Conservation (phyloP, 768 basidiomycete species). For the Termitomyces sp. region DNA sequence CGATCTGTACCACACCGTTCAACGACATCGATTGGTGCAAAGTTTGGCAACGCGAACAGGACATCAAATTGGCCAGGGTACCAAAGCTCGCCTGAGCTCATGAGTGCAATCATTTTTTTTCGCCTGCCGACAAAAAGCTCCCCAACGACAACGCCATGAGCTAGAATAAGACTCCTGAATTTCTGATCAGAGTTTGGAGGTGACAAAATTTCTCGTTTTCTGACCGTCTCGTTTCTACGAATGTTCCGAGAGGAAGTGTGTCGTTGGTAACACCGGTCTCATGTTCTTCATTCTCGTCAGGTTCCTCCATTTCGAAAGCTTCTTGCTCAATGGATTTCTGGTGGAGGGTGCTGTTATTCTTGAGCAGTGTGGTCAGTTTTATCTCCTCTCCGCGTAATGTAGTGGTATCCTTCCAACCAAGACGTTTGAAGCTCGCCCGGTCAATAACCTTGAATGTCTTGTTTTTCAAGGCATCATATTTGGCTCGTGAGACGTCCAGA, state of each 20-base stretch:
- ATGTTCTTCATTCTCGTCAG: not conserved
- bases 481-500: not conserved
- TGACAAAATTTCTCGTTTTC: conserved; percentile 8
- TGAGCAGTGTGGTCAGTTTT: conserved; percentile 19
- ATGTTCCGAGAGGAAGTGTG: conserved; percentile 36
- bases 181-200: conserved; percentile 8
- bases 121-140: conserved; percentile 16
- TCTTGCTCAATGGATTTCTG: conserved; percentile 14
- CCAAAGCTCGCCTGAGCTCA: conserved; percentile 52
- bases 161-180: conserved; percentile 24
- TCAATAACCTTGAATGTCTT: conserved; percentile 28
- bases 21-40: conserved; percentile 40
- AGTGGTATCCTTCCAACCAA: conserved; percentile 30
- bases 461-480: conserved; percentile 11
- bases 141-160: conserved; percentile 31
- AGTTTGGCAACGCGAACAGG: conserved; percentile 53
- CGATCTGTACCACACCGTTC: conserved; percentile 38
- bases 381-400: conserved; percentile 34
- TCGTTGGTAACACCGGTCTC: conserved; percentile 7
- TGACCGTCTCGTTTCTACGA: conserved; percentile 49
- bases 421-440: conserved; percentile 20
- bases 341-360: not conserved
- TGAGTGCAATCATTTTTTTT: conserved; percentile 17
- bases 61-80: conserved; percentile 45
- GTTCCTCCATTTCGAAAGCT: conserved; percentile 9